A percentile compares a stretch with the other conserved stretches of the same genome.
These are phyloP conservation scores for Botrytis tulipae DNA, from an alignment of 2,329 filamentous ascomycete genomes.

Conservation along the genomic window DNA sequence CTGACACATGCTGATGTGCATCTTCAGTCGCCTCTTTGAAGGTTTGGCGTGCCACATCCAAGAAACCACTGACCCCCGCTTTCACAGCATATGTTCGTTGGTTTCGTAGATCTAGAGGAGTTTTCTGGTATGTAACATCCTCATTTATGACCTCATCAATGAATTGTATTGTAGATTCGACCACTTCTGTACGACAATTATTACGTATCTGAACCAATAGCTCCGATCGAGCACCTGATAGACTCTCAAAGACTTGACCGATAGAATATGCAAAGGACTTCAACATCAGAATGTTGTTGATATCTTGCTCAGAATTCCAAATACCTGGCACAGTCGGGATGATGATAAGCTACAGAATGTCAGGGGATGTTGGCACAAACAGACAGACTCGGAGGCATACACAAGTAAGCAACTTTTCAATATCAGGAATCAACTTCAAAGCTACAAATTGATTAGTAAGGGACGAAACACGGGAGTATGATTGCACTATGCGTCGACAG, in stretches of 20 bases:
- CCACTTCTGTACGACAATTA: conserved; percentile 64
- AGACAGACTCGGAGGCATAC: conserved; percentile 45
- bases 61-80: conserved; percentile 76
- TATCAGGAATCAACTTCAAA: conserved; percentile 72
- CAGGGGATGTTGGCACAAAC: conserved; percentile 26
- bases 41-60: conserved; percentile 84
- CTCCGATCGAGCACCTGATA: conserved; percentile 61
- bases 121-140: conserved; percentile 74
- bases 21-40: conserved; percentile 88
- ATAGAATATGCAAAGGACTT: conserved; percentile 77
- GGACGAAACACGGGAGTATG: background rate
- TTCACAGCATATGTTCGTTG: conserved; percentile 89
- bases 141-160: conserved; percentile 75
- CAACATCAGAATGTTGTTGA: conserved; percentile 83
- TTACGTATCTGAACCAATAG: conserved; percentile 67
- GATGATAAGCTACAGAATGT: conserved; percentile 64
- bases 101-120: conserved; percentile 81
- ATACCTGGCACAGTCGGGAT: conserved; percentile 65
- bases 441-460: conserved; percentile 44
- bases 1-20: conserved; percentile 66
- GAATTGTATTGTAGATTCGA: conserved; percentile 57
- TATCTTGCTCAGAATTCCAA: conserved; percentile 70
- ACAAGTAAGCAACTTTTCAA: conserved; percentile 75
- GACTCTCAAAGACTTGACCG: conserved; percentile 63
- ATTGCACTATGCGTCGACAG: background rate